Evolutionary conservation across 1,284 basidiomycete species (phyloP).

Genomic region (Leccinum pachyderme): DNA sequence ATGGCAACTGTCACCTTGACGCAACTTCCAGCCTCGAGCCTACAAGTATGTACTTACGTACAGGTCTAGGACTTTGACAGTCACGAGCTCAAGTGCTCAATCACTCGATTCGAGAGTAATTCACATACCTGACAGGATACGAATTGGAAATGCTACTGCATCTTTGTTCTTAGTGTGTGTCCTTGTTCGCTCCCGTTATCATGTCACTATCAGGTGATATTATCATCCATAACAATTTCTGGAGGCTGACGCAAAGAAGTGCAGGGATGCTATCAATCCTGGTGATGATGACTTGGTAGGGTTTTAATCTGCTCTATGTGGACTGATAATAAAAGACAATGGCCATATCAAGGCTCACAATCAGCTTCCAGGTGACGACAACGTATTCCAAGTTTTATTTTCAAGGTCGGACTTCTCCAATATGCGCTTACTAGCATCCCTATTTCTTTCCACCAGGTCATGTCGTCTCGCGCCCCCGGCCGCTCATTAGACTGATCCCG

Average conservation of each 20-base stretch:
- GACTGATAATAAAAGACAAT: neutral
- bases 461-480: constrained; percentile 21
- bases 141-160: no score
- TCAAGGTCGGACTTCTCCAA: constrained; percentile 26
- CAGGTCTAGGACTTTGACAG: no score
- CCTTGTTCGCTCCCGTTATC: neutral
- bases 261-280: neutral
- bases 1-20: neutral
- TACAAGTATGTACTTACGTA: neutral
- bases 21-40: neutral
- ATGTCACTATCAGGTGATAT: neutral
- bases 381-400: constrained; percentile 16
- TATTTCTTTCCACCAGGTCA: constrained; percentile 28
- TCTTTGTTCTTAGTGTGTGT: neutral
- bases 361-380: constrained; percentile 14
- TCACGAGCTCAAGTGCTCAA: no score
- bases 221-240: neutral
- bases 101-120: no score
- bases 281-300: neutral
- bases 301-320: neutral
- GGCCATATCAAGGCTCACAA: constrained; percentile 10
- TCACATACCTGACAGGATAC: neutral
- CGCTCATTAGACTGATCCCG: constrained; percentile 32
- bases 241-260: neutral
- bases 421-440: constrained; percentile 22